Evolutionary conservation across 192 early-diverging fungal genomes (phyloP).

Genomic region (Entrophospora sp.): DNA sequence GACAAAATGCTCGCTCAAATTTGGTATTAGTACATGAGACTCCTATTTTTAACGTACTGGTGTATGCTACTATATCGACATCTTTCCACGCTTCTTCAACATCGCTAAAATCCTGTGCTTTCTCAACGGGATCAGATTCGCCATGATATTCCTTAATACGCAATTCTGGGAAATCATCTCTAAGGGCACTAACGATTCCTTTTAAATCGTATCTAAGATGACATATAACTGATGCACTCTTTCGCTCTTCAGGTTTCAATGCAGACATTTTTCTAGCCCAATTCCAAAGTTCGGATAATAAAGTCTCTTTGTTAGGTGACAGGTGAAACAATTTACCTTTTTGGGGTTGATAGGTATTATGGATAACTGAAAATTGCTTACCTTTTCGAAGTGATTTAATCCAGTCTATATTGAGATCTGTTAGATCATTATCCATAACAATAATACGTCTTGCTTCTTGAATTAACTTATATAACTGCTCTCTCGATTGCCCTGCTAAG

Average conservation of each 20-base stretch:
- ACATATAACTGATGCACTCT: not conserved
- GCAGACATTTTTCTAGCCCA: slow-evolving; percentile 6
- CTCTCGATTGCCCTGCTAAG: not conserved
- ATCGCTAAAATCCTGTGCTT: not conserved
- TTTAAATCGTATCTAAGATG: too few species aligned
- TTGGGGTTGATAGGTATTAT: not conserved
- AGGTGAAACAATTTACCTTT: too few species aligned
- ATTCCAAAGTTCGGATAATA: slow-evolving; percentile 9
- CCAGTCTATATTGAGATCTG: not conserved
- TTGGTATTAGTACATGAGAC: not conserved
- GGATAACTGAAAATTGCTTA: not conserved
- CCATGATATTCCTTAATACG: not conserved
- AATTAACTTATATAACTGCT: slow-evolving; percentile 6
- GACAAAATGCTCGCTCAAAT: slow-evolving; percentile 1
- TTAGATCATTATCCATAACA: slow-evolving; percentile 8
- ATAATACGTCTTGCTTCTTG: slow-evolving; percentile 1
- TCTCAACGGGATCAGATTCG: not conserved
- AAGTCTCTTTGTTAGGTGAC: not conserved
- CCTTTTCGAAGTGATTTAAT: not conserved
- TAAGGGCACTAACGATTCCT: slow-evolving; percentile 4
- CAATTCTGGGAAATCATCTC: not conserved
- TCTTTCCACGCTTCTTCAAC: too few species aligned
- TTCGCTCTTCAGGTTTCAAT: slow-evolving; percentile 1
- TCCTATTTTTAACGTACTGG: not conserved
- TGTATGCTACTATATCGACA: not conserved